These are phyloP conservation scores for Pulveroboletus frians DNA, from an alignment of 768 basidiomycete species.

Conservation along the genomic window DNA sequence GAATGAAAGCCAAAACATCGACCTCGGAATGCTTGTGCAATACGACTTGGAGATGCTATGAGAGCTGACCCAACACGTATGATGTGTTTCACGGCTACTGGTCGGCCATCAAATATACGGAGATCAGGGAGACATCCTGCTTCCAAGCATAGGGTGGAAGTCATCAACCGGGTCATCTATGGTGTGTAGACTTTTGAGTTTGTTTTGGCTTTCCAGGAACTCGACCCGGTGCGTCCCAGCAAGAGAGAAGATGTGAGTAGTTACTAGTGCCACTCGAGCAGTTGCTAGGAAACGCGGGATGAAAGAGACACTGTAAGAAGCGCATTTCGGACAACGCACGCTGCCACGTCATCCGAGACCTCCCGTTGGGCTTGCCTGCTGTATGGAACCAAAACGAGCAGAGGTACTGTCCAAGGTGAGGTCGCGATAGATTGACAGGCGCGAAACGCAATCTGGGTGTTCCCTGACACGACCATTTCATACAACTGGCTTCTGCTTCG, in stretches of 20 bases:
- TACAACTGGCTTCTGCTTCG: constrained; percentile 48
- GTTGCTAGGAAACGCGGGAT: constrained; percentile 31
- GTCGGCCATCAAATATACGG: constrained; percentile 41
- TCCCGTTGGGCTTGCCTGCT: constrained; percentile 21
- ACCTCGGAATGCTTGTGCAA: constrained; percentile 36
- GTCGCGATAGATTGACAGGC: constrained; percentile 34
- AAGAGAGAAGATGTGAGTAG: no score
- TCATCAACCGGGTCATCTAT: constrained; percentile 23
- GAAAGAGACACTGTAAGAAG: constrained; percentile 43
- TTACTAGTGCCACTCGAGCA: constrained; percentile 43
- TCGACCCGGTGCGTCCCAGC: constrained; percentile 44
- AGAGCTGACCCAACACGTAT: constrained; percentile 33
- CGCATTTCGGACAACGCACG: constrained; percentile 39
- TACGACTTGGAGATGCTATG: constrained; percentile 41
- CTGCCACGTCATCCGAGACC: constrained; percentile 30
- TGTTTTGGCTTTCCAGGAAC: constrained; percentile 46
- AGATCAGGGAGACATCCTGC: constrained; percentile 38
- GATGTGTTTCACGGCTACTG: constrained; percentile 39
- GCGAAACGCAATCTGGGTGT: constrained; percentile 31
- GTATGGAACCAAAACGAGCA: constrained; percentile 40
- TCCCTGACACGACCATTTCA: constrained; percentile 35
- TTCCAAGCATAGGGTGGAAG: constrained; percentile 21
- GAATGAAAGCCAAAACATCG: constrained; percentile 30
- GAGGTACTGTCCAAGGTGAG: constrained; percentile 39
- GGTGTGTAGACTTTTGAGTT: constrained; percentile 37